Evolutionary conservation across 257 asterid species (phyloP).

Genomic region (Asclepias syriaca): DNA sequence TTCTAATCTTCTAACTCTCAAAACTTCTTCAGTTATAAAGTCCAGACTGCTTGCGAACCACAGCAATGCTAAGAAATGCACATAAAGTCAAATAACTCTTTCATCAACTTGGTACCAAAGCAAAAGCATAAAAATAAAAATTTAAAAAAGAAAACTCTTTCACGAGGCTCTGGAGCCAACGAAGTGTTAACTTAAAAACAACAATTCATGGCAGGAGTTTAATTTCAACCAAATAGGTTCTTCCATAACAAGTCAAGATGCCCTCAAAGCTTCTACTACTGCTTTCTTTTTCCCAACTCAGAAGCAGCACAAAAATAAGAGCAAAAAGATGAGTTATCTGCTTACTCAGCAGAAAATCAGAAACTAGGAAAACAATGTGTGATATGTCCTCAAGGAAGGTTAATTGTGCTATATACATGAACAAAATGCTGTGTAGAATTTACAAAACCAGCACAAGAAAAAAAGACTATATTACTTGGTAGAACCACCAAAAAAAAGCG

Average conservation of each 20-base stretch:
- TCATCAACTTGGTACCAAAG: not conserved
- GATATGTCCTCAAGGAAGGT: not conserved
- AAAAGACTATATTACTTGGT: too few species aligned
- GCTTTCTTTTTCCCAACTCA: not conserved
- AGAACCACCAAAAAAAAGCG: too few species aligned
- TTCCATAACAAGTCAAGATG: not conserved
- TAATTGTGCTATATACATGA: too few species aligned
- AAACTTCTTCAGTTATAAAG: not conserved
- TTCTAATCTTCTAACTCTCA: not conserved
- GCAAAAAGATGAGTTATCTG: not conserved
- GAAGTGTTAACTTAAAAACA: not conserved
- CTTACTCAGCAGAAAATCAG: not conserved
- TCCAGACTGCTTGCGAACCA: not conserved
- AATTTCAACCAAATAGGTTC: not conserved
- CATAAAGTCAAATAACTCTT: not conserved
- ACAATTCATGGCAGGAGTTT: too few species aligned
- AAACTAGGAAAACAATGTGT: not conserved
- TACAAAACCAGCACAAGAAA: too few species aligned
- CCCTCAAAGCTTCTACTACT: not conserved
- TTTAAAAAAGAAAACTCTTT: not conserved
- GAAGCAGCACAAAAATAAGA: not conserved
- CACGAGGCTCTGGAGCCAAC: not conserved
- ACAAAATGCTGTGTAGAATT: too few species aligned
- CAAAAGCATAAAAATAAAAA: not conserved
- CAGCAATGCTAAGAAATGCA: not conserved